A percentile compares a stretch with the other conserved stretches of the same genome.
These are phyloP conservation scores for Cymbidium sinense DNA, from an alignment of 106 monocot genomes.

Conservation along the genomic window DNA sequence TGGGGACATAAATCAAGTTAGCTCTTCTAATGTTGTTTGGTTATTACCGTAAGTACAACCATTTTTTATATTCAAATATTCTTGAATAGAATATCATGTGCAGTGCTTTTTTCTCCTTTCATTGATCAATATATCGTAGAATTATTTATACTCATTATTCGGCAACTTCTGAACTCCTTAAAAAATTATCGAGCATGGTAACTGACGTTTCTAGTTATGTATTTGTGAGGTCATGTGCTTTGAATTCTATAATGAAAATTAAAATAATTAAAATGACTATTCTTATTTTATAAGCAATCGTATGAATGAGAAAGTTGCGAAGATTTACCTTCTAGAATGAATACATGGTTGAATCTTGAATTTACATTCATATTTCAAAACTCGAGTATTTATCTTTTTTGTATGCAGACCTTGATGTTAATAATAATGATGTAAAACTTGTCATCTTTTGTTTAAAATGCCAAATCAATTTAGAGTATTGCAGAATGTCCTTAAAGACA, in stretches of 20 bases:
- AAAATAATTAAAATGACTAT: background rate
- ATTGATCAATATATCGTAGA: background rate
- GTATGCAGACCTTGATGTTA: background rate
- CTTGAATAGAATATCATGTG: background rate
- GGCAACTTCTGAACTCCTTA: background rate
- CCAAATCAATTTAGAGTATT: no score
- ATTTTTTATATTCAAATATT: background rate
- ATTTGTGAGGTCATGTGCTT: background rate
- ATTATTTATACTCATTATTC: background rate
- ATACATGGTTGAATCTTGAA: background rate
- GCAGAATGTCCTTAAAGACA: no score
- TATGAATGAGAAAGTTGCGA: background rate
- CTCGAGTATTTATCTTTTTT: background rate
- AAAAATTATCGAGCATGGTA: no score
- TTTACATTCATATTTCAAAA: background rate
- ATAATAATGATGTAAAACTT: background rate
- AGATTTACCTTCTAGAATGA: background rate
- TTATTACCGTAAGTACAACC: conserved; percentile 75
- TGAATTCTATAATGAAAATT: background rate
- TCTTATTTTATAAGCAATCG: background rate
- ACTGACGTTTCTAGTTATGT: background rate
- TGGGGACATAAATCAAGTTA: conserved; percentile 17
- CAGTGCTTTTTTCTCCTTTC: background rate
- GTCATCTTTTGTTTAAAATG: background rate
- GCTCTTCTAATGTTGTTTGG: conserved; percentile 48